Evolutionary conservation across 768 basidiomycete genomes (phyloP).

Genomic region (Suillus cothurnatus): DNA sequence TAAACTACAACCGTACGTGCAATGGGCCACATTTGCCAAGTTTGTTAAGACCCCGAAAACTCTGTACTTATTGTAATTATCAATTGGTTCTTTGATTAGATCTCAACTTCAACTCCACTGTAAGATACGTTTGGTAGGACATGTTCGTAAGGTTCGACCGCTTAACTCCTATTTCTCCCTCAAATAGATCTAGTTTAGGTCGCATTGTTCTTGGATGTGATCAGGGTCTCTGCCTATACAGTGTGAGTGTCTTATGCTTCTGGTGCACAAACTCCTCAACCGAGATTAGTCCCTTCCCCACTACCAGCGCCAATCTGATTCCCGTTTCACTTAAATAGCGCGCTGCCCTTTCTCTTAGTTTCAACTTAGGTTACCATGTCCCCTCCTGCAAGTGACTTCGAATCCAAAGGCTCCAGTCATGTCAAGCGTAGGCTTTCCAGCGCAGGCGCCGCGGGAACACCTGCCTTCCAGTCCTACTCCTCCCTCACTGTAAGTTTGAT

Average conservation of each 20-base stretch:
- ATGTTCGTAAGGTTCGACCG: slow-evolving; percentile 2
- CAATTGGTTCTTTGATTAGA: slow-evolving; percentile 5
- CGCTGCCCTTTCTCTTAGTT: slow-evolving; percentile 19
- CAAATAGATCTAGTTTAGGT: not conserved
- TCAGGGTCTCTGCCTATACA: slow-evolving; percentile 25
- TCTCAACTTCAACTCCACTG: not conserved
- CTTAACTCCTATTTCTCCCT: slow-evolving; percentile 14
- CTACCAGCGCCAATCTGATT: slow-evolving; percentile 9
- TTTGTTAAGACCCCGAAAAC: slow-evolving; percentile 28
- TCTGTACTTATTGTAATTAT: slow-evolving; percentile 17
- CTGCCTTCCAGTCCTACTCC: slow-evolving; percentile 58
- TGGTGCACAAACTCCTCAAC: slow-evolving; percentile 9
- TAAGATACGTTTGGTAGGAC: no score
- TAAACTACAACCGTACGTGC: not conserved
- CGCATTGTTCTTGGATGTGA: slow-evolving; percentile 15
- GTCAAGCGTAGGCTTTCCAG: slow-evolving; percentile 72
- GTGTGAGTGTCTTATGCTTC: slow-evolving; percentile 14
- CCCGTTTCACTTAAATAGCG: slow-evolving; percentile 35
- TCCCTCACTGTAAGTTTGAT: slow-evolving; percentile 61
- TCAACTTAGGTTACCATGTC: slow-evolving; percentile 48
- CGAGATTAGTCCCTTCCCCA: slow-evolving; percentile 15
- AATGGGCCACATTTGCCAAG: no score
- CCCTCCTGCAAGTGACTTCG: slow-evolving; percentile 46
- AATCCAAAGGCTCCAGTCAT: slow-evolving; percentile 64
- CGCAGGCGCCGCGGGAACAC: slow-evolving; percentile 42